Conservation (phyloP, 495 filamentous ascomycete genomes). For the Penicillium riverlandense region DNA sequence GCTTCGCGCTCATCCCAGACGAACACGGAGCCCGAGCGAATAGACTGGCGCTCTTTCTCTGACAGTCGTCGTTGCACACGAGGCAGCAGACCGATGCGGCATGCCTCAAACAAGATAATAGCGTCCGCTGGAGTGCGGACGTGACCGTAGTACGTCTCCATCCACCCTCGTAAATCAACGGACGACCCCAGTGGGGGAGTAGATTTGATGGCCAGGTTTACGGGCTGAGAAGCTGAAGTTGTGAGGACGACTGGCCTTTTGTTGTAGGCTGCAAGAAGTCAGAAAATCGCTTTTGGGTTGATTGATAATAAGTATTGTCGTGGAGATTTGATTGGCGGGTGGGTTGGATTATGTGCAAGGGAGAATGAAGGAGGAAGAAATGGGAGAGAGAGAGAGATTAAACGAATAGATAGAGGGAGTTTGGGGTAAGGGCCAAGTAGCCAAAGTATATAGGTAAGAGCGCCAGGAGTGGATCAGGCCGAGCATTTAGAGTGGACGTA, state of each 20-base stretch:
- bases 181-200: slow-evolving; percentile 19
- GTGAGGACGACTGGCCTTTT: background rate
- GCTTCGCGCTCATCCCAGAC: slow-evolving; percentile 99
- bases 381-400: slow-evolving; percentile 1
- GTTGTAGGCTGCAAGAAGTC: too few relatives aligned
- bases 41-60: slow-evolving; percentile 93
- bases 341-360: background rate
- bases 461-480: slow-evolving; percentile 5
- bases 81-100: slow-evolving; percentile 79
- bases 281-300: too few relatives aligned
- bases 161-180: slow-evolving; percentile 35
- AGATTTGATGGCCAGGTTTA: slow-evolving; percentile 22
- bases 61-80: slow-evolving; percentile 89
- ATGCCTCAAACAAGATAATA: slow-evolving; percentile 96
- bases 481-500: too few relatives aligned
- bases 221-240: background rate
- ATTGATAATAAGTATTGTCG: too few relatives aligned
- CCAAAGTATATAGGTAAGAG: background rate
- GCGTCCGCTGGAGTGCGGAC: slow-evolving; percentile 91
- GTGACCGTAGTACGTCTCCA: slow-evolving; percentile 95
- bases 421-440: background rate
- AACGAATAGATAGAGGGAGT: too few relatives aligned
- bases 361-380: slow-evolving; percentile 1
- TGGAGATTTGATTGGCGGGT: background rate
- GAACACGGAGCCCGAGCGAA: slow-evolving; percentile 92